A percentile compares a stretch with the other conserved stretches of the same genome.
These are phyloP conservation scores for Acanthamoeba royreba DNA, from an alignment of 208 protist genomes.

Conservation along the genomic window DNA sequence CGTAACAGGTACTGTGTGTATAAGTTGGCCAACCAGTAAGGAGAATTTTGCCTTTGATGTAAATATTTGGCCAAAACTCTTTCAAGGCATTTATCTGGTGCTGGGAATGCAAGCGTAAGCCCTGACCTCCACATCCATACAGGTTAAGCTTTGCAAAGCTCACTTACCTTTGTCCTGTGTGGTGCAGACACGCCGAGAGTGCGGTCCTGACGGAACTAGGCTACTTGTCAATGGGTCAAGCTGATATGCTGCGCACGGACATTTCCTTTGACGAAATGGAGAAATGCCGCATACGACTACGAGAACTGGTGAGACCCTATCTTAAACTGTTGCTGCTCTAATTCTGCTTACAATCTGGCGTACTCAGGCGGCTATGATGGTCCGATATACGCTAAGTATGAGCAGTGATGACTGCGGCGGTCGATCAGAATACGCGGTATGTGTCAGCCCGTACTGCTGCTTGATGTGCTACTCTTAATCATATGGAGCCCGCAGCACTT, in stretches of 20 bases:
- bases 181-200: background rate
- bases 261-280: slow-evolving; percentile 6
- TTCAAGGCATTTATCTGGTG: slow-evolving; percentile 40
- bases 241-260: slow-evolving; percentile 38
- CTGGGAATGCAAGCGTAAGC: background rate
- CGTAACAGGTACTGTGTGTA: background rate
- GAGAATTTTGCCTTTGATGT: background rate
- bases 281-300: background rate
- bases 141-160: too few relatives aligned
- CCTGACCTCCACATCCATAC: background rate
- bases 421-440: slow-evolving; percentile 22
- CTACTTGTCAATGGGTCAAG: background rate
- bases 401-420: slow-evolving; percentile 47
- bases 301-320: slow-evolving; percentile 7
- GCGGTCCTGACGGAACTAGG: slow-evolving; percentile 16
- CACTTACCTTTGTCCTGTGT: too few relatives aligned
- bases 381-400: slow-evolving; percentile 29
- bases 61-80: slow-evolving; percentile 2
- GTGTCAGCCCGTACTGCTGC: background rate
- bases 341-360: background rate
- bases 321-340: too few relatives aligned
- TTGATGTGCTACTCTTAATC: too few relatives aligned
- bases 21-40: background rate
- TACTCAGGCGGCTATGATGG: slow-evolving; percentile 24
- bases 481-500: background rate